phyloP scores from a whole-genome alignment of 495 filamentous ascomycete genomes.

The Clohesyomyces aquaticus region DNA sequence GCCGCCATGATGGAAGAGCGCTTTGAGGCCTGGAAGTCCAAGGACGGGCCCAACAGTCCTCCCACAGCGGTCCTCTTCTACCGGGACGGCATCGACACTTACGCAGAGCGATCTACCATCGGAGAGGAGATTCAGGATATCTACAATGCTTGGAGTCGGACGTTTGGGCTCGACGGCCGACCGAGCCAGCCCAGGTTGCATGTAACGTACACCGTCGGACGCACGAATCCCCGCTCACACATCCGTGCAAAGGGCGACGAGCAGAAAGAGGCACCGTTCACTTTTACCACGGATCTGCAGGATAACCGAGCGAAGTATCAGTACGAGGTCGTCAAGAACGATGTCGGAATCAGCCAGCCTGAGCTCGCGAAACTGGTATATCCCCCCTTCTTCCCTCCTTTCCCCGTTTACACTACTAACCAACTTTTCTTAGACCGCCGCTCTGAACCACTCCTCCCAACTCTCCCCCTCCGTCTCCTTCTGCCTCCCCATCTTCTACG shows the following conservation, averaged over 20 bases:
- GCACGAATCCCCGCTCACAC: neutral
- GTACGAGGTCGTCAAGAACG: neutral
- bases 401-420: neutral
- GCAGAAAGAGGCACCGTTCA: too few species aligned
- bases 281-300: neutral
- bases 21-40: neutral
- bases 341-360: neutral
- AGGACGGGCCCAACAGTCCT: too few species aligned
- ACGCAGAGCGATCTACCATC: neutral
- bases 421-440: neutral
- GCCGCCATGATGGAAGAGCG: neutral
- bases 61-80: neutral
- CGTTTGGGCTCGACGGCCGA: neutral
- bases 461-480: neutral
- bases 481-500: neutral
- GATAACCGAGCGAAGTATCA: neutral
- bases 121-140: neutral
- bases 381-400: neutral
- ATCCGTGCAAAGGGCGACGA: neutral
- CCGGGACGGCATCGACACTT: neutral
- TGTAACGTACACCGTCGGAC: neutral
- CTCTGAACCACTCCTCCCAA: neutral
- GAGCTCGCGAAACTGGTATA: neutral
- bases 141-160: neutral
- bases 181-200: neutral